Base-by-base conservation (phyloP, 129 eudicot genomes). In the Centrapalus pauciflorus region DNA sequence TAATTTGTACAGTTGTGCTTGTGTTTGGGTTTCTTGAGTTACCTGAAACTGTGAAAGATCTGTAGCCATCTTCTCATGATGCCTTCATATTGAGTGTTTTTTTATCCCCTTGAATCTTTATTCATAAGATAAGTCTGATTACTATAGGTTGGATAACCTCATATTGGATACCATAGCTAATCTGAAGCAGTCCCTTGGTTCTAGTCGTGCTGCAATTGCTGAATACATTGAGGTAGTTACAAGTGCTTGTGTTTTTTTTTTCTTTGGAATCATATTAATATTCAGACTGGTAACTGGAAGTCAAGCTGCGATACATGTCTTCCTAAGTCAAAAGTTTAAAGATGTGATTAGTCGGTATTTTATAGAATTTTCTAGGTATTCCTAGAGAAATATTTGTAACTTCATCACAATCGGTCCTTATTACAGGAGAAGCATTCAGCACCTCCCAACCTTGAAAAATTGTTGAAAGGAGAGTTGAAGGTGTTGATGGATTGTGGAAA, bases 151-250 rank as follows among this genome's bases (percentile, higher is more conserved):
- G 80, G 99, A 89, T 66, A 80, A 61, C 55, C 83, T 80, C 76
- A 82, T 93, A 34, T 21, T 93, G 86, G 96, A 93, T 74, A 81
- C 83, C 37, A 51, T 87, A 71, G 62, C 76, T 55, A 81, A 71
- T 64, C 52, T 87, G 78, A 85, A 83, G 77, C 90, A 83, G 41
- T 76, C 94, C 41, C 73, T 66, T 17, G 96, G 98, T 50, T 91
- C 94, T 65, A 89, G 67, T 65, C 77, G 79, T 58, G 63, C 69
- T 79, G 72, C 86, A 30, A 85, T 93, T 69, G 76, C 80, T 33
- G 69, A 55, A 23, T 74, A 78, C 74, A 84, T 93, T 38, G 83
- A 82, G 99, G 99, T 93, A 78, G 12, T 32, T 73, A 19, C 78
- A 21, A 34, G 46, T 20, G 51, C 49, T 49, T 4, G 19, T 50